Evolutionary conservation across 768 basidiomycete genomes (phyloP).

Genomic region (Collybia mongolica): DNA sequence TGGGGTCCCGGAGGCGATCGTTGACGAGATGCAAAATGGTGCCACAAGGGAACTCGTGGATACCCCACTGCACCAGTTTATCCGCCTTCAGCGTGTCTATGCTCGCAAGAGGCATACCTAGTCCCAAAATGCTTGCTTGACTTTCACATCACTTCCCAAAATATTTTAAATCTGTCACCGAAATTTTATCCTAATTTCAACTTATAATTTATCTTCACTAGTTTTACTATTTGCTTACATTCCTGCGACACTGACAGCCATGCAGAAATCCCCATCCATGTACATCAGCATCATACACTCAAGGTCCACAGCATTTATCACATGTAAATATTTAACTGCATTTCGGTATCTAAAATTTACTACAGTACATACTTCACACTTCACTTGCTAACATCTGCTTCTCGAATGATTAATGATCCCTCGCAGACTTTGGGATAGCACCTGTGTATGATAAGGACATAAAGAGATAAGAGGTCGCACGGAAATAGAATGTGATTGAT

Average conservation of each 20-base stretch:
- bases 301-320: not conserved
- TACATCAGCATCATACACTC: not conserved
- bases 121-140: not conserved
- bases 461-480: not conserved
- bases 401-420: no score
- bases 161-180: not conserved
- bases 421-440: no score
- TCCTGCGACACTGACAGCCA: no score
- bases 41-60: constrained; percentile 52
- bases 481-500: not conserved
- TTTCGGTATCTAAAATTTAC: not conserved
- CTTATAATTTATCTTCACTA: not conserved
- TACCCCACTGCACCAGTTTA: constrained; percentile 44
- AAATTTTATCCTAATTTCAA: no score
- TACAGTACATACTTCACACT: no score
- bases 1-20: constrained; percentile 52
- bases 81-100: constrained; percentile 60
- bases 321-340: not conserved
- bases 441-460: no score
- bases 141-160: not conserved
- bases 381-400: no score
- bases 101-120: constrained; percentile 44
- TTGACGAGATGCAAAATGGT: constrained; percentile 53
- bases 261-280: not conserved
- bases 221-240: not conserved